Conservation (phyloP, 208 protist genomes). For the Lotmaria passim region DNA sequence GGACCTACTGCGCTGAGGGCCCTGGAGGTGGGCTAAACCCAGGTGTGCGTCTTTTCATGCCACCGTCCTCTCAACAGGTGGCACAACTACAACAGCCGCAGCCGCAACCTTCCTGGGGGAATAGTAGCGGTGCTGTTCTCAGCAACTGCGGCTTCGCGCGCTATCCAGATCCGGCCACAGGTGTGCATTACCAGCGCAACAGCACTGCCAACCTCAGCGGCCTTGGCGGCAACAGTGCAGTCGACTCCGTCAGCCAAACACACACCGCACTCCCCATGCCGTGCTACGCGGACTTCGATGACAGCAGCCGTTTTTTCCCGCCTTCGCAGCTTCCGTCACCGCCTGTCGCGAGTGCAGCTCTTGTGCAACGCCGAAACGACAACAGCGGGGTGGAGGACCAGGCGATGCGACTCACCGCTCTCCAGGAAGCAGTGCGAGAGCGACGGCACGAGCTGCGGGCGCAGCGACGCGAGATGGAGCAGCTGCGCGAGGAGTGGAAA, state of each 20-base stretch:
- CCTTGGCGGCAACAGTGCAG: background rate
- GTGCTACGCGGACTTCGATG: background rate
- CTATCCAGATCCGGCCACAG: background rate
- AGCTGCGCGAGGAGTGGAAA: conserved; percentile 64
- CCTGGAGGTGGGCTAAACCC: background rate
- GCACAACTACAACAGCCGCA: conserved; percentile 1
- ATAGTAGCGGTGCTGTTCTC: background rate
- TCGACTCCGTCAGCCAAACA: background rate
- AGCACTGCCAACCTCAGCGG: too few species aligned
- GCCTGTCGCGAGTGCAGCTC: background rate
- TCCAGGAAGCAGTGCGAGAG: conserved; percentile 30
- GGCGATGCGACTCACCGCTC: conserved; percentile 17
- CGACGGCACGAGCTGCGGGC: conserved; percentile 38
- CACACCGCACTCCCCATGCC: background rate
- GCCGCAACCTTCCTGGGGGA: background rate
- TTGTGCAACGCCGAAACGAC: background rate
- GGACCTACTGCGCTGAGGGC: background rate
- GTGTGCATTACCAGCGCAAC: too few species aligned
- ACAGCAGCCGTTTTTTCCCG: background rate
- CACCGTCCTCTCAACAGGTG: background rate
- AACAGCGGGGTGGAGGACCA: conserved; percentile 5
- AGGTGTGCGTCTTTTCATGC: background rate
- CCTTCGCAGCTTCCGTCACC: background rate
- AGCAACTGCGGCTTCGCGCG: background rate
- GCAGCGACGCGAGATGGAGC: conserved; percentile 40